phyloP scores from a whole-genome alignment of 2,329 filamentous ascomycete species.

The Sporothrix phasma region DNA sequence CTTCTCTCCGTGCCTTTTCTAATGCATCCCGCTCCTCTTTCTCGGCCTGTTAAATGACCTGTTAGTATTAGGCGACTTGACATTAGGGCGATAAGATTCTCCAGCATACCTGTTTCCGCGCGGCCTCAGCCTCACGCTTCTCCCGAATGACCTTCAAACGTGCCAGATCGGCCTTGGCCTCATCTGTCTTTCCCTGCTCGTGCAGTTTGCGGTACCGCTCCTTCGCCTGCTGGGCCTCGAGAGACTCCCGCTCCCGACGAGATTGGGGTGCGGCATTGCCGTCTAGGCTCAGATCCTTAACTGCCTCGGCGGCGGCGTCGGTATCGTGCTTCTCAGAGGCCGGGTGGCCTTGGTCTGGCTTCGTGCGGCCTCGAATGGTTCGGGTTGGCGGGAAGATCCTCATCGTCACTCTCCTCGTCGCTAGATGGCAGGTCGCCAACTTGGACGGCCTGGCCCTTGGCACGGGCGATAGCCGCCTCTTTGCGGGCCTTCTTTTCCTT shows the following conservation, averaged over 20 bases:
- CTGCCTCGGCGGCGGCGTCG: slow-evolving; percentile 42
- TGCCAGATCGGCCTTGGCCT: slow-evolving; percentile 82
- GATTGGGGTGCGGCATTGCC: slow-evolving; percentile 26
- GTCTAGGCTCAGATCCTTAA: slow-evolving; percentile 44
- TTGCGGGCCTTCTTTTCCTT: slow-evolving; percentile 80
- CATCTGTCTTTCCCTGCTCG: slow-evolving; percentile 90
- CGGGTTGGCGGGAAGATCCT: slow-evolving; percentile 73
- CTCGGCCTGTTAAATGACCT: slow-evolving; percentile 37
- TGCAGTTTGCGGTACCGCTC: slow-evolving; percentile 88
- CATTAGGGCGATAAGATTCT: background rate
- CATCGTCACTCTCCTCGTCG: slow-evolving; percentile 41
- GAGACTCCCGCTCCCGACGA: slow-evolving; percentile 56
- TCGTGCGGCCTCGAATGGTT: slow-evolving; percentile 72
- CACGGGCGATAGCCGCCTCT: slow-evolving; percentile 46
- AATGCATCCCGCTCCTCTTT: slow-evolving; percentile 46
- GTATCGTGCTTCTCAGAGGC: slow-evolving; percentile 25
- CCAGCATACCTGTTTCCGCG: slow-evolving; percentile 62
- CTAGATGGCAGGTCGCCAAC: slow-evolving; percentile 79
- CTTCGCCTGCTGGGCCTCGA: slow-evolving; percentile 79
- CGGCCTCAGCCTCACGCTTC: slow-evolving; percentile 74
- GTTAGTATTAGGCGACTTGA: background rate
- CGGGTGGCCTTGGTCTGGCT: slow-evolving; percentile 41
- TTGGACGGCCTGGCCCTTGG: slow-evolving; percentile 60
- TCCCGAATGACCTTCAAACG: slow-evolving; percentile 73
- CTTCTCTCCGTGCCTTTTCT: slow-evolving; percentile 38